Evolutionary conservation across 139 green algal species (phyloP), one percentile per base, ranked within the genome.

Genomic region (Diplosphaera chodatii): DNA sequence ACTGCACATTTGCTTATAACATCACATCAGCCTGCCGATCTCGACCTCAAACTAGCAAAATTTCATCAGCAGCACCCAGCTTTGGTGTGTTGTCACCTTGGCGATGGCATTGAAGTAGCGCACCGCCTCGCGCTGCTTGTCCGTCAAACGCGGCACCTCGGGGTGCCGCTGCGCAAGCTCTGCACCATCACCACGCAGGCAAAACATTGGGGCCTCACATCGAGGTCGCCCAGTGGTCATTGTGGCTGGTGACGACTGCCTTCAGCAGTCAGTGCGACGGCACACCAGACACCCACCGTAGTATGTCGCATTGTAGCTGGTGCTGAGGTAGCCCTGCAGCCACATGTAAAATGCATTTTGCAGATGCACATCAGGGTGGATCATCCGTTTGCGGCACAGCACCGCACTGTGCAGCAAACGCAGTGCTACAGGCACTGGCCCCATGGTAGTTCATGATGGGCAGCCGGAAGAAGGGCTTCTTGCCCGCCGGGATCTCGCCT

Each of bases 381-480:
- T n/a, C n/a, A n/a, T n/a, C n/a, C 55, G n/a, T 64, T n/a, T 13
- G 8, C 15, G 8, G 55, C 55, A 64, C 55, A 30, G 55, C 55
- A 18, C 10, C 55, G 55, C 55, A 64, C 8, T 13, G 21, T n/a
- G n/a, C n/a, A n/a, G n/a, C n/a, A n/a, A n/a, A n/a, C n/a, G n/a
- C n/a, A n/a, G n/a, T n/a, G n/a, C n/a, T n/a, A n/a, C n/a, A n/a
- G n/a, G n/a, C n/a, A n/a, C n/a, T n/a, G n/a, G n/a, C n/a, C n/a
- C n/a, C n/a, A n/a, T 79, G 31, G 30, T 77, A 81, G 67, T 85
- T 83, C 69, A 87, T 75, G 40, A 88, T 76, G 18, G 83, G 81
- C 28, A 89, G 77, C 37, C 72, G 63, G 37, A 86, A 87, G 75
- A 75, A 87, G 67, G 70, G 70, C 63, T 69, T 27, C 68, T 87